Conservation (phyloP, 1,139 yeast genomes). For the Kluyveromyces sp. region DNA sequence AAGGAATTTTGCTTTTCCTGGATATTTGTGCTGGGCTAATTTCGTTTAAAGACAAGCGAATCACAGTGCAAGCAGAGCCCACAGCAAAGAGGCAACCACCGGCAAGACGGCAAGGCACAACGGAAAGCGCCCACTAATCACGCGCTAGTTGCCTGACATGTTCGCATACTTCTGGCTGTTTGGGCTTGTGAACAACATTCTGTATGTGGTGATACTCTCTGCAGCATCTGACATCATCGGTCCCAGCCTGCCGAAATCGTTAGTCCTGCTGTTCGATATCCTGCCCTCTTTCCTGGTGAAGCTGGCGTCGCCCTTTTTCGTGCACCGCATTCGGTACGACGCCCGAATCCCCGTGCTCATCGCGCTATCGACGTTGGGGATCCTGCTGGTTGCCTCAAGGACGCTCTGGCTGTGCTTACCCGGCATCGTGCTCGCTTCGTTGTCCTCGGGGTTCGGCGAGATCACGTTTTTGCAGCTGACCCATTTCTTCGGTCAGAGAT, state of each 20-base stretch:
- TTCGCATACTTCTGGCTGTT: conserved; percentile 68
- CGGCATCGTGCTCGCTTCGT: conserved; percentile 78
- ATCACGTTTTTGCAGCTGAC: conserved; percentile 80
- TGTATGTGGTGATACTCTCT: conserved; percentile 83
- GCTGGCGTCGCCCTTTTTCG: conserved; percentile 68
- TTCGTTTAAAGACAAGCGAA: no score
- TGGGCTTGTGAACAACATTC: conserved; percentile 80
- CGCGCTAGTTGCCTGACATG: no score
- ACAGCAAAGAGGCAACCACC: no score
- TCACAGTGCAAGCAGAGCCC: no score
- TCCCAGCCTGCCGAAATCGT: conserved; percentile 71
- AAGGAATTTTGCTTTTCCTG: no score
- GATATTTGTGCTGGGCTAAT: no score
- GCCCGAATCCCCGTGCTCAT: conserved; percentile 51
- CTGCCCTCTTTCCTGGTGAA: conserved; percentile 74
- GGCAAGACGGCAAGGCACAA: no score
- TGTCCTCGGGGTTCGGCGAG: conserved; percentile 87
- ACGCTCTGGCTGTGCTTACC: conserved; percentile 37
- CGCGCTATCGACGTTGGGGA: conserved; percentile 60
- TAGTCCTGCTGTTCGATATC: conserved; percentile 80
- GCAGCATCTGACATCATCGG: conserved; percentile 94
- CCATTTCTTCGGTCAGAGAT: conserved; percentile 50
- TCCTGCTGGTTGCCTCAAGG: conserved; percentile 57
- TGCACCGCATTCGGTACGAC: conserved; percentile 57
- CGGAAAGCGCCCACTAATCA: no score